Evolutionary conservation across 1,139 yeast genomes (phyloP).

Genomic region (Yamadazyma kanchanaburiensis): DNA sequence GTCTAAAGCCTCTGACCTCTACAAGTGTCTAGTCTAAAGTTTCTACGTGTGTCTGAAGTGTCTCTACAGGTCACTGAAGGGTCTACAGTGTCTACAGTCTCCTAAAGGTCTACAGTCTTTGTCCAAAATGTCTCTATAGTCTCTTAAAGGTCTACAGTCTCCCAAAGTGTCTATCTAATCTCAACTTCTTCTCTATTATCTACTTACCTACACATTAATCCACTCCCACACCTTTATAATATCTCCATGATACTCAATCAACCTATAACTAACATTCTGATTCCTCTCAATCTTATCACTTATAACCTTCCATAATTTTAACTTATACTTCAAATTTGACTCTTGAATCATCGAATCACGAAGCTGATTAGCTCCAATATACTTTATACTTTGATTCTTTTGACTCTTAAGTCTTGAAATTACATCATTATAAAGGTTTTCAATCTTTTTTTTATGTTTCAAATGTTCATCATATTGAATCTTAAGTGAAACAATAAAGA

Average conservation of each 20-base stretch:
- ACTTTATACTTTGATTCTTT: slow-evolving; percentile 29
- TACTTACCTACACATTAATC: slow-evolving; percentile 28
- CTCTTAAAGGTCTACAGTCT: no score
- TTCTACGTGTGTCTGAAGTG: no score
- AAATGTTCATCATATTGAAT: slow-evolving; percentile 31
- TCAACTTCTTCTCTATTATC: no score
- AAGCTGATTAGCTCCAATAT: slow-evolving; percentile 71
- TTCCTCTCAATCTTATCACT: slow-evolving; percentile 60
- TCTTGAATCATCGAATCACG: slow-evolving; percentile 66
- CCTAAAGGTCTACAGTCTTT: no score
- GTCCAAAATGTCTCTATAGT: no score
- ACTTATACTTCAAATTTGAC: slow-evolving; percentile 39
- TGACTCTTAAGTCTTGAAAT: slow-evolving; percentile 44
- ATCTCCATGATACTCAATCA: slow-evolving; percentile 79
- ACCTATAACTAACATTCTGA: slow-evolving; percentile 55
- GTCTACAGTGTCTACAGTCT: no score
- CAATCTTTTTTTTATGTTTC: slow-evolving; percentile 27
- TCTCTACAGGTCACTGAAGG: no score
- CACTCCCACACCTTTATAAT: slow-evolving; percentile 90
- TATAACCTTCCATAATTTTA: slow-evolving; percentile 63
- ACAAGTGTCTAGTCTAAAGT: no score
- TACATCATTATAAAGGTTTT: slow-evolving; percentile 40
- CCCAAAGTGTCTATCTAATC: no score
- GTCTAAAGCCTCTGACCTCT: no score
- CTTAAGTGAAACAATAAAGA: slow-evolving; percentile 22